Percentiles rank a stretch among this genome's conserved stretches.
phyloP scores from a whole-genome alignment of 441 rosid species.

The Gossypium davidsonii region DNA sequence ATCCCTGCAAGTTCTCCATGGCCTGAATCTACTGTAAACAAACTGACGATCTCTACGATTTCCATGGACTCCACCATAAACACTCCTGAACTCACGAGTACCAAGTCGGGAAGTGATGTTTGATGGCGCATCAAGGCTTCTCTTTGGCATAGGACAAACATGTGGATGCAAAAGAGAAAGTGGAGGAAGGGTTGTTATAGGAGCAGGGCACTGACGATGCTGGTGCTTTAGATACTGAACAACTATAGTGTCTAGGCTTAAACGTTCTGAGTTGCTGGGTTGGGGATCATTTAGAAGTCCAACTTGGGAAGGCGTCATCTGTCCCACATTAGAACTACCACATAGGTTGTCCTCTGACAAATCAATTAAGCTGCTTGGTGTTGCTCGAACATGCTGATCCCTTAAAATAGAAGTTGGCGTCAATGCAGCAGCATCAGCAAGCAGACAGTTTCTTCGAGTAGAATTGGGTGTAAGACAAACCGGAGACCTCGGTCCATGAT shows the following conservation, averaged over 20 bases:
- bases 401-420: conserved; percentile 47
- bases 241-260: conserved; percentile 79
- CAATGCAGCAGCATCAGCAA: conserved; percentile 43
- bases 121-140: conserved; percentile 84
- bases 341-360: conserved; percentile 49
- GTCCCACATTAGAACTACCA: conserved; percentile 41
- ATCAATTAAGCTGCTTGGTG: conserved; percentile 34
- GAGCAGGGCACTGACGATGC: conserved; percentile 99
- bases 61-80: conserved; percentile 87
- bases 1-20: conserved; percentile 94
- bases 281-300: conserved; percentile 56
- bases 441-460: conserved; percentile 38
- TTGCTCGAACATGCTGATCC: conserved; percentile 40
- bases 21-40: conserved; percentile 89
- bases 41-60: conserved; percentile 93
- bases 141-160: conserved; percentile 93
- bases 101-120: conserved; percentile 88
- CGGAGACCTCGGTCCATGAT: conserved; percentile 67
- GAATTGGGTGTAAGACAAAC: conserved; percentile 48
- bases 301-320: conserved; percentile 43
- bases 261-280: conserved; percentile 60
- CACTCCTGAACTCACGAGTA: conserved; percentile 69
- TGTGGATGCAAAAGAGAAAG: conserved; percentile 91
- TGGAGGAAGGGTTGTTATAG: conserved; percentile 96
- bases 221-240: conserved; percentile 96